These are phyloP conservation scores for Epichloe glyceriae DNA, from an alignment of 2,329 filamentous ascomycete genomes.

Conservation along the genomic window DNA sequence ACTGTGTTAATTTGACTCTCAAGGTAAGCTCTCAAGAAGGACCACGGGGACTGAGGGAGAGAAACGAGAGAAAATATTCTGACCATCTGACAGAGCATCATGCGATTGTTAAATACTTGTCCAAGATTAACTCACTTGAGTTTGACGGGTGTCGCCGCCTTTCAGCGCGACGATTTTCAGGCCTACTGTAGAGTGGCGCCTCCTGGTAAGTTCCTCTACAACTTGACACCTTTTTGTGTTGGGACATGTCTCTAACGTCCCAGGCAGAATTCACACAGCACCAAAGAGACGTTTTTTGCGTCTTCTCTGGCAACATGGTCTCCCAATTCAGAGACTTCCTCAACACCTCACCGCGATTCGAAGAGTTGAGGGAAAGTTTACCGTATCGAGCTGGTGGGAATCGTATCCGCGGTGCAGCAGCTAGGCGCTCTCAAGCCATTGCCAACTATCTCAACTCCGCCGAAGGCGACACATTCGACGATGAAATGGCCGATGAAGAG, in stretches of 20 bases:
- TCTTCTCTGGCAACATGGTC: slow-evolving; percentile 86
- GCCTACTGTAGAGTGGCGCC: slow-evolving; percentile 80
- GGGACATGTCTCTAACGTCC: neutral
- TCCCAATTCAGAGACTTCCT: slow-evolving; percentile 64
- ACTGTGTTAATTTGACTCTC: slow-evolving; percentile 76
- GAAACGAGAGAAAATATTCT: neutral
- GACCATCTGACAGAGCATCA: slow-evolving; percentile 55
- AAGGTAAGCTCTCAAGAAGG: slow-evolving; percentile 41
- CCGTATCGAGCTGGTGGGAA: slow-evolving; percentile 7
- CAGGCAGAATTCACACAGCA: slow-evolving; percentile 78
- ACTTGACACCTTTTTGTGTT: neutral
- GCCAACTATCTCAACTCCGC: slow-evolving; percentile 11
- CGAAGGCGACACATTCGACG: slow-evolving; percentile 25
- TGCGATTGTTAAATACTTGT: slow-evolving; percentile 78
- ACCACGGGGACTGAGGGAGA: neutral
- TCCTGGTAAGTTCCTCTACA: slow-evolving; percentile 35
- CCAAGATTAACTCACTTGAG: slow-evolving; percentile 87
- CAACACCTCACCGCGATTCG: slow-evolving; percentile 41
- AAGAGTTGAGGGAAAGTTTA: slow-evolving; percentile 26
- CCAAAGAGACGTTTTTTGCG: slow-evolving; percentile 90
- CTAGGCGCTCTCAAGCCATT: slow-evolving; percentile 8
- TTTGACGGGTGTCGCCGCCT: slow-evolving; percentile 85
- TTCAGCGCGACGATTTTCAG: slow-evolving; percentile 73
- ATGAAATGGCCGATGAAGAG: slow-evolving; percentile 32
- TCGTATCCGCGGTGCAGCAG: slow-evolving; percentile 7